phyloP scores from a whole-genome alignment of 345 rosid species.

The Dovyalis caffra region DNA sequence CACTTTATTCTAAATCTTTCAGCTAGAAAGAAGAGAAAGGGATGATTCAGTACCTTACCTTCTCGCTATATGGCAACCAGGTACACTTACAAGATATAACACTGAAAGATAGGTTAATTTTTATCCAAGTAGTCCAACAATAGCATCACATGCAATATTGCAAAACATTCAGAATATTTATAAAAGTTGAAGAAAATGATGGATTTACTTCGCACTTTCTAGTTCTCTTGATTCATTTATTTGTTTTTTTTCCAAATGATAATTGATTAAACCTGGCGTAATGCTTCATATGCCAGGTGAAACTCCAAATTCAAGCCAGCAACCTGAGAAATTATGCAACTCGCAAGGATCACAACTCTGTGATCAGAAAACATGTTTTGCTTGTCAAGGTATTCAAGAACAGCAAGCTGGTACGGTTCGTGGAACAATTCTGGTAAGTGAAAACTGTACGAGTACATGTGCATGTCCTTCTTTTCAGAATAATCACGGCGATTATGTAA shows the following conservation, averaged over 20 bases:
- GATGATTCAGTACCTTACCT: conserved; percentile 54
- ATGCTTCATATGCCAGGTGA: conserved; percentile 43
- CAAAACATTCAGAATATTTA: not conserved
- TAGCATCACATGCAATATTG: not conserved
- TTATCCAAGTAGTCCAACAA: not conserved
- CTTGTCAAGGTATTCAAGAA: conserved; percentile 34
- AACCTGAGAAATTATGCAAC: conserved; percentile 33
- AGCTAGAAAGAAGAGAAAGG: conserved; percentile 48
- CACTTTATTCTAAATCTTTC: conserved; percentile 4
- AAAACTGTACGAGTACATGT: not conserved
- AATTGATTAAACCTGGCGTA: not conserved
- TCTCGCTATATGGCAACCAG: conserved; percentile 64
- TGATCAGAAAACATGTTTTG: conserved; percentile 31
- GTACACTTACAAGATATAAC: conserved; percentile 17
- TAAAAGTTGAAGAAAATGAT: not conserved
- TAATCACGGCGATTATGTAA: not conserved
- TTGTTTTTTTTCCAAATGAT: not conserved
- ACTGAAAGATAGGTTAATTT: not conserved
- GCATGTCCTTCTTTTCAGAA: not conserved
- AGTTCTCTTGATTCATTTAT: not conserved
- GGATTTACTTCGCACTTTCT: not conserved
- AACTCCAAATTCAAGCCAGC: conserved; percentile 24
- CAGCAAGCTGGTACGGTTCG: conserved; percentile 25
- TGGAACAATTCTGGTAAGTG: conserved; percentile 63
- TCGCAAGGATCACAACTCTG: conserved; percentile 34